phyloP scores from a whole-genome alignment of 1,284 basidiomycete species.

The Neolentinus lepideus region DNA sequence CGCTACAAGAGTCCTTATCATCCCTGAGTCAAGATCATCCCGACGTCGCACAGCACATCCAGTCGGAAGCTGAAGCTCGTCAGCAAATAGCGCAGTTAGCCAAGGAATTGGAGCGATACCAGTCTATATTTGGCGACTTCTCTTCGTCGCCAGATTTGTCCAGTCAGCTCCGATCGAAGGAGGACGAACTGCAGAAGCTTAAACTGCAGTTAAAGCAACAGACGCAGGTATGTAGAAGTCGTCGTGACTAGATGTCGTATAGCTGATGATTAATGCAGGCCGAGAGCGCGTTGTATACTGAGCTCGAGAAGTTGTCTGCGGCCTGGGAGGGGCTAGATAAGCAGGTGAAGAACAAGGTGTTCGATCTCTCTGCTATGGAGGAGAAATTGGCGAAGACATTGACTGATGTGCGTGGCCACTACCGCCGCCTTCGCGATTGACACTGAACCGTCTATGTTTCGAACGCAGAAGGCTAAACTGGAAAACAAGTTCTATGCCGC shows the following conservation, averaged over 20 bases:
- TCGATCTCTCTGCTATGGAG: constrained; percentile 74
- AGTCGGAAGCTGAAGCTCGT: constrained; percentile 45
- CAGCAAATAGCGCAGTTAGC: constrained; percentile 40
- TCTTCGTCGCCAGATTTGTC: constrained; percentile 47
- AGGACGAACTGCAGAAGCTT: constrained; percentile 53
- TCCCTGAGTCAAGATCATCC: constrained; percentile 37
- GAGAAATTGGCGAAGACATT: constrained; percentile 60
- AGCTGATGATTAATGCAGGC: constrained; percentile 42
- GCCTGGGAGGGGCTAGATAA: constrained; percentile 86
- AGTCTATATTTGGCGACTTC: constrained; percentile 53
- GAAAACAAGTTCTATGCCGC: constrained; percentile 94
- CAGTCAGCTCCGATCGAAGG: constrained; percentile 53
- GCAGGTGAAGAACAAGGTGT: constrained; percentile 80
- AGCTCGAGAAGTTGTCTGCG: constrained; percentile 81
- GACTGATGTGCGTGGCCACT: constrained; percentile 49
- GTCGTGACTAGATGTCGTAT: no score
- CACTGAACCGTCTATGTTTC: constrained; percentile 1
- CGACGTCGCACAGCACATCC: constrained; percentile 39
- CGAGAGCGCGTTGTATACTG: constrained; percentile 75
- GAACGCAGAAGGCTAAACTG: constrained; percentile 73
- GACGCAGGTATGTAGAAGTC: constrained; percentile 35
- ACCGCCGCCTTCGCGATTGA: constrained; percentile 5
- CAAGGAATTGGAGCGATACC: constrained; percentile 51
- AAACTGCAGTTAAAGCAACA: constrained; percentile 49
- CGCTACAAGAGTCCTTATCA: constrained; percentile 43